These are phyloP conservation scores for Acanthamoeba royreba DNA, from an alignment of 208 protist genomes.

Conservation along the genomic window DNA sequence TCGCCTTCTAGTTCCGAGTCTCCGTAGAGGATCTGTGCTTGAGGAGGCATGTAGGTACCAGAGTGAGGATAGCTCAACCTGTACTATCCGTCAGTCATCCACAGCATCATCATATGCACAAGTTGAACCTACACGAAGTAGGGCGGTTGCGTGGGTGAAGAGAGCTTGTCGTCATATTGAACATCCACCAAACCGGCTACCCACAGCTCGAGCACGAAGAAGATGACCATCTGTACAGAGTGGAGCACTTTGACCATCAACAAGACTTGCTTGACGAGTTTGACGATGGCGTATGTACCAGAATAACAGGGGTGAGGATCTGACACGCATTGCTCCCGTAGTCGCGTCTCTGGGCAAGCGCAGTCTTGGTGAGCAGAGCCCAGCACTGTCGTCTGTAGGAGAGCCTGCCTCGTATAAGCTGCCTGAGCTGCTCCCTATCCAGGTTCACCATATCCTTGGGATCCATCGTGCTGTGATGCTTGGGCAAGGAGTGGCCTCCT, in stretches of 20 bases:
- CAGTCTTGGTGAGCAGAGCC: not conserved
- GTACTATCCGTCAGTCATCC: too few species aligned
- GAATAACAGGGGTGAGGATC: not conserved
- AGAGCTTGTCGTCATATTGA: not conserved
- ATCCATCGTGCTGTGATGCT: not conserved
- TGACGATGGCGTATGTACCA: not conserved
- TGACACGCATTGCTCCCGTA: conserved; percentile 14
- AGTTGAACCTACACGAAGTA: conserved; percentile 19
- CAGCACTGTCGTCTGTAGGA: not conserved
- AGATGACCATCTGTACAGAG: conserved; percentile 22
- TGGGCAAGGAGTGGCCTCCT: too few species aligned
- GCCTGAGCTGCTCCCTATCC: not conserved
- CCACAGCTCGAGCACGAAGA: not conserved
- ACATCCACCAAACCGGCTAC: not conserved
- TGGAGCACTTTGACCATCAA: too few species aligned
- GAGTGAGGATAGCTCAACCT: not conserved
- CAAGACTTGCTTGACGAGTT: too few species aligned
- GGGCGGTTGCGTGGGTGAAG: not conserved
- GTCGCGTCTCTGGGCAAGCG: not conserved
- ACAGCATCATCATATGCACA: too few species aligned
- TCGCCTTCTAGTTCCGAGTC: not conserved
- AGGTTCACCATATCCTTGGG: not conserved
- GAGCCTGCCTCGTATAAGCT: not conserved
- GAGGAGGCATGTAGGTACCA: not conserved
- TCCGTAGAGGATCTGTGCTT: not conserved